Percentiles rank a stretch among this genome's conserved stretches.
phyloP scores from a whole-genome alignment of 495 filamentous ascomycete species.

The Hypoxylon lenormandii region DNA sequence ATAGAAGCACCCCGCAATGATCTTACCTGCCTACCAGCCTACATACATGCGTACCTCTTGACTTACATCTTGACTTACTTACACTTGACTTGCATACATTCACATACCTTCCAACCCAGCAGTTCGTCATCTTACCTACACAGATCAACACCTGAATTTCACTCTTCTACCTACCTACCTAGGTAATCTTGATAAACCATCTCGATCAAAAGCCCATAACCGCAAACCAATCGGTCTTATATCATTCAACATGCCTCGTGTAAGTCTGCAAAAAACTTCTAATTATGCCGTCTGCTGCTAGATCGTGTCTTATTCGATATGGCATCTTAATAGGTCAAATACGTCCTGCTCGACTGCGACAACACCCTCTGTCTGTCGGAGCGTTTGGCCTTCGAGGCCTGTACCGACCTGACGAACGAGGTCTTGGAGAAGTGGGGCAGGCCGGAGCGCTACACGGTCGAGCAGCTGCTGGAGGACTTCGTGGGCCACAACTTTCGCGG shows the following conservation, averaged over 20 bases:
- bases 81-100: too few species aligned
- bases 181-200: too few species aligned
- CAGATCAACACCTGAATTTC: conserved; percentile 30
- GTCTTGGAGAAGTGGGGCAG: conserved; percentile 77
- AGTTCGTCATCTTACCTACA: conserved; percentile 21
- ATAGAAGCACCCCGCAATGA: conserved; percentile 45
- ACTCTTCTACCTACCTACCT: not conserved
- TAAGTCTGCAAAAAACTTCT: conserved; percentile 34
- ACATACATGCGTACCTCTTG: too few species aligned
- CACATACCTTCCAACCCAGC: not conserved
- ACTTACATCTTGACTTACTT: too few species aligned
- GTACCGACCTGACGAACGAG: conserved; percentile 91
- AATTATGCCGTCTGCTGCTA: not conserved
- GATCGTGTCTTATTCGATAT: conserved; percentile 23
- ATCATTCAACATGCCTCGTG: conserved; percentile 52
- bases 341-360: conserved; percentile 95
- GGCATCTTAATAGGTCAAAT: conserved; percentile 68
- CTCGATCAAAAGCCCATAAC: conserved; percentile 10
- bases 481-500: conserved; percentile 97
- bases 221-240: conserved; percentile 22
- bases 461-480: conserved; percentile 83
- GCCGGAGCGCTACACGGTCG: conserved; percentile 80
- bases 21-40: conserved; percentile 22
- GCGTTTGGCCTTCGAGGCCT: conserved; percentile 91
- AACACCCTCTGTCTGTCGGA: conserved; percentile 97